Evolutionary conservation across 352 stramenopile species (phyloP).

Genomic region (Globisporangium orthogonon): DNA sequence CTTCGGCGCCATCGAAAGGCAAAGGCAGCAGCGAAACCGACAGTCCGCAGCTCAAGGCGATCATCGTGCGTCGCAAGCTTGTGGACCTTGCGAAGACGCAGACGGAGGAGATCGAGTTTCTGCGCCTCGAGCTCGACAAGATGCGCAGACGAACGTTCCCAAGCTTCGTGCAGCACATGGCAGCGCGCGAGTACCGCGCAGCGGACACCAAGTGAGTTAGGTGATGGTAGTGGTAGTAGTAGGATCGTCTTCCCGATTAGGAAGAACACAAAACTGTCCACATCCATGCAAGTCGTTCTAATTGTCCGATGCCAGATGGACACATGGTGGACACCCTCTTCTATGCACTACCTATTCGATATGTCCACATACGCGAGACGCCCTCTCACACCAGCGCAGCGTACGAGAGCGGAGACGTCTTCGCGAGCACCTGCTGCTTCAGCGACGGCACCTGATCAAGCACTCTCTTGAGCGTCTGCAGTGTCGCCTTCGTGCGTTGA

Average conservation of each 20-base stretch:
- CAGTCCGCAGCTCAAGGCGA: conserved; percentile 68
- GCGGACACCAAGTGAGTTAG: conserved; percentile 13
- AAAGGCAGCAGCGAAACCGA: conserved; percentile 13
- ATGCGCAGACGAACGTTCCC: conserved; percentile 91
- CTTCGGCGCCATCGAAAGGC: background rate
- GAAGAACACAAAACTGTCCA: no score
- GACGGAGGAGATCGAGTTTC: conserved; percentile 88
- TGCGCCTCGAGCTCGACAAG: conserved; percentile 86
- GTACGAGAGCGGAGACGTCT: conserved; percentile 8
- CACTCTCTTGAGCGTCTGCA: conserved; percentile 18
- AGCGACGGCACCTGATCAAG: conserved; percentile 36
- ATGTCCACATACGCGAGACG: no score
- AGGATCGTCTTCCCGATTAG: no score
- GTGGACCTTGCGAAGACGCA: conserved; percentile 87
- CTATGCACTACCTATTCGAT: background rate
- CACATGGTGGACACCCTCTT: background rate
- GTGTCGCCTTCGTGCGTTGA: conserved; percentile 3
- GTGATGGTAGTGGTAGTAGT: no score
- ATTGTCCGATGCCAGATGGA: background rate
- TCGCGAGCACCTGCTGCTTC: conserved; percentile 33
- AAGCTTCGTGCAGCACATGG: conserved; percentile 71
- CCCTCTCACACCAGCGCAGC: conserved; percentile 23
- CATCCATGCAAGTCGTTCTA: background rate
- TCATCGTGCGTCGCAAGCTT: conserved; percentile 83
- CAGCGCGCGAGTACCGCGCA: conserved; percentile 23